Evolutionary conservation across 2,329 filamentous ascomycete genomes (phyloP).

Genomic region (Graphilbum fragrans): DNA sequence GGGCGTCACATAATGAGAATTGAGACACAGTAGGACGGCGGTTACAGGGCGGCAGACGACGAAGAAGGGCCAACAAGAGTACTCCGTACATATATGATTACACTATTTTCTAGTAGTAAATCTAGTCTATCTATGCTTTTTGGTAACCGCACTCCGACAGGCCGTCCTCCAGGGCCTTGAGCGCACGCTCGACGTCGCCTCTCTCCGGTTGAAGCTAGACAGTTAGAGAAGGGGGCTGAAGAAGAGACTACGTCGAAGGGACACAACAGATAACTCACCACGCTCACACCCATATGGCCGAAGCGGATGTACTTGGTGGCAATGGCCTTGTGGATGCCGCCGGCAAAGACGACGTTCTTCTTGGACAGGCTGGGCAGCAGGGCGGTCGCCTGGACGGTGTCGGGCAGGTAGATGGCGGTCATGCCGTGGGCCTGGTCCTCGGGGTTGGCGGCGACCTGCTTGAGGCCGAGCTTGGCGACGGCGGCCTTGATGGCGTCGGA

Average conservation of each 20-base stretch:
- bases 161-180: conserved; percentile 63
- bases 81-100: neutral
- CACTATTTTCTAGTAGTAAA: neutral
- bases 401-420: conserved; percentile 93
- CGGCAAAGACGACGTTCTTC: conserved; percentile 87
- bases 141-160: conserved; percentile 61
- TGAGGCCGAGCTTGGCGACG: conserved; percentile 67
- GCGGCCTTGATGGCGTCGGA: conserved; percentile 82
- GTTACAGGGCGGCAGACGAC: neutral
- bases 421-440: conserved; percentile 94
- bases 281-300: conserved; percentile 94
- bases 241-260: neutral
- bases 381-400: conserved; percentile 67
- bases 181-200: conserved; percentile 72
- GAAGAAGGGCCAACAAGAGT: neutral
- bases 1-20: too few relatives aligned
- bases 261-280: conserved; percentile 36
- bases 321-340: conserved; percentile 92
- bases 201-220: conserved; percentile 59
- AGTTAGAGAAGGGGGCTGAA: neutral
- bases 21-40: too few relatives aligned
- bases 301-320: conserved; percentile 88
- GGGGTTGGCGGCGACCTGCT: conserved; percentile 72
- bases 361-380: conserved; percentile 74
- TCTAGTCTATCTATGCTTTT: conserved; percentile 22